These are phyloP conservation scores for Aspergillus puulaauensis DNA, from an alignment of 2,329 filamentous ascomycete genomes.

Conservation along the genomic window DNA sequence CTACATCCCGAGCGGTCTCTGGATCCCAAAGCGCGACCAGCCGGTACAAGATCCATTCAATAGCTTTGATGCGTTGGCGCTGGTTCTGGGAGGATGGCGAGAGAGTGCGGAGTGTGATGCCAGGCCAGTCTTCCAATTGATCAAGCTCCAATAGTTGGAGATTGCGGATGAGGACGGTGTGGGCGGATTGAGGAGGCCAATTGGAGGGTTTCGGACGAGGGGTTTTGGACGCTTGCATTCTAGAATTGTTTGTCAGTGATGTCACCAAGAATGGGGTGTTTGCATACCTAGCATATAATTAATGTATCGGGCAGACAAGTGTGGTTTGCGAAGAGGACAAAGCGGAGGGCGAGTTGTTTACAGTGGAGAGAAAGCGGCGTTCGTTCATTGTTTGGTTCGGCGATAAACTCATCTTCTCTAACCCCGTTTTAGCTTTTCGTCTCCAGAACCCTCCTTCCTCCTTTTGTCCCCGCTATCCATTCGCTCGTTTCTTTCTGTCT, in stretches of 20 bases:
- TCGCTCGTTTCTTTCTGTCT: neutral
- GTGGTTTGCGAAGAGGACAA: neutral
- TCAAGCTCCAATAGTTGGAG: constrained; percentile 81
- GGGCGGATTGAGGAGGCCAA: constrained; percentile 51
- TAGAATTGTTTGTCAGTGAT: neutral
- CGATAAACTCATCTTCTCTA: neutral
- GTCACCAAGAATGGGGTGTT: neutral
- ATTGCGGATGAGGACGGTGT: constrained; percentile 76
- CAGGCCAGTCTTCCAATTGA: constrained; percentile 74
- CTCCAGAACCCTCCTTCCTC: constrained; percentile 4
- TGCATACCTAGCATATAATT: neutral
- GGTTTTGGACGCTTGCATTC: constrained; percentile 24
- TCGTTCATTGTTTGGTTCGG: constrained; percentile 11
- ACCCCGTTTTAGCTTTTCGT: neutral
- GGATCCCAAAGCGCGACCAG: constrained; percentile 83
- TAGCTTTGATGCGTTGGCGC: constrained; percentile 75
- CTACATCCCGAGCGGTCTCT: constrained; percentile 70
- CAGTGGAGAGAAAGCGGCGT: constrained; percentile 6
- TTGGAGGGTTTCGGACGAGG: constrained; percentile 31
- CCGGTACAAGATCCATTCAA: constrained; percentile 90
- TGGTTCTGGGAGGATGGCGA: constrained; percentile 69
- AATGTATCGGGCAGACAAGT: neutral
- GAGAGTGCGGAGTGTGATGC: constrained; percentile 69
- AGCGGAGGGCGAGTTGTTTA: neutral
- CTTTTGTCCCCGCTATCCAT: constrained; percentile 1